phyloP scores from a whole-genome alignment of 805 yeast genomes.

The Yarrowia porcina region DNA sequence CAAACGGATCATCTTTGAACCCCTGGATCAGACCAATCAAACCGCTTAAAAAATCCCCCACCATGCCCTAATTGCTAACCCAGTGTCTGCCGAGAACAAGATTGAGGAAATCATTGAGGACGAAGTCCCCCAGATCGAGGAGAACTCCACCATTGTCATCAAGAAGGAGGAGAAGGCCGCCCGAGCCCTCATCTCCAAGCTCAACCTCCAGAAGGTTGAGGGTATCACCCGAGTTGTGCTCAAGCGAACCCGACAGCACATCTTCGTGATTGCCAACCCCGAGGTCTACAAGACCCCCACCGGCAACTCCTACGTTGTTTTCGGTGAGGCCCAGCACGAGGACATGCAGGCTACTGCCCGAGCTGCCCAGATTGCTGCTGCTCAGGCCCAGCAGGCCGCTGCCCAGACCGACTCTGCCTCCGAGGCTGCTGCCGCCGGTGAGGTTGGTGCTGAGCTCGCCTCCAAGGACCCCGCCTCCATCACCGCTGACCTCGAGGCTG shows the following conservation, averaged over 20 bases:
- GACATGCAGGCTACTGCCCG: conserved; percentile 78
- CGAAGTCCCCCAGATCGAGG: conserved; percentile 54
- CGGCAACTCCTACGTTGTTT: conserved; percentile 89
- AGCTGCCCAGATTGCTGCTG: conserved; percentile 73
- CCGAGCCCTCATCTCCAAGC: conserved; percentile 80
- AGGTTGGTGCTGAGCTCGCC: conserved; percentile 46
- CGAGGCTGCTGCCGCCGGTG: conserved; percentile 44
- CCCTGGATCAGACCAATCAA: no score
- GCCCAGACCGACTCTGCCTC: conserved; percentile 41
- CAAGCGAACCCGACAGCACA: conserved; percentile 87
- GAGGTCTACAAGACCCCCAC: conserved; percentile 91
- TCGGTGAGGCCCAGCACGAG: conserved; percentile 97
- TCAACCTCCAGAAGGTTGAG: conserved; percentile 83
- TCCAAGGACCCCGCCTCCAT: conserved; percentile 35
- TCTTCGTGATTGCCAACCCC: conserved; percentile 88
- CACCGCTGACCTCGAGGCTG: conserved; percentile 36
- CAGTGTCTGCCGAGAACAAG: conserved; percentile 21
- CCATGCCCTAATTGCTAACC: background rate
- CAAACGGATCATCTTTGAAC: no score
- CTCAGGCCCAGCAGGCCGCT: conserved; percentile 51
- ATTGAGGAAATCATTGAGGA: conserved; percentile 27
- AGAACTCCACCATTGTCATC: conserved; percentile 79
- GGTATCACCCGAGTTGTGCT: conserved; percentile 95
- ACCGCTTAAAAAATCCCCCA: no score
- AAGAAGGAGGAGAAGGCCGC: conserved; percentile 95